These are phyloP conservation scores for Globisporangium barbulae DNA, from an alignment of 352 stramenopile genomes.

Conservation along the genomic window DNA sequence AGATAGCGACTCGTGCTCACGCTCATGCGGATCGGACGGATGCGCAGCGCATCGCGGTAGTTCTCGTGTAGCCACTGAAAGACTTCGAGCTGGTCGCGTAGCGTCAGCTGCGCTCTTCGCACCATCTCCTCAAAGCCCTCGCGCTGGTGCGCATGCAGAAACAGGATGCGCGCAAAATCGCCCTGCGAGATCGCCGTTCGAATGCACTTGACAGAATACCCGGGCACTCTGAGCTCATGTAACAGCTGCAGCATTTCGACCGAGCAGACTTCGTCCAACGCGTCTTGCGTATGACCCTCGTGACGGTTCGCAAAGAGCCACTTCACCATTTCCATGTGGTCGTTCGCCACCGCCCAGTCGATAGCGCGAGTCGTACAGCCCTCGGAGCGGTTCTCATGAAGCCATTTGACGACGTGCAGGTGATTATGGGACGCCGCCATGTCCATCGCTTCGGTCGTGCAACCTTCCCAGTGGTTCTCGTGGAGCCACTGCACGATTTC, in stretches of 20 bases:
- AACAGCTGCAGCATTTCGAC: slow-evolving; percentile 11
- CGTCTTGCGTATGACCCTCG: slow-evolving; percentile 13
- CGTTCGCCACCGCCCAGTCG: slow-evolving; percentile 16
- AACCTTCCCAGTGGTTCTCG: slow-evolving; percentile 4
- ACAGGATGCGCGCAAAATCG: slow-evolving; percentile 9
- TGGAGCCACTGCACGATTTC: slow-evolving; percentile 9
- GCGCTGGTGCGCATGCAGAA: slow-evolving; percentile 1
- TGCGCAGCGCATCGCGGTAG: neutral
- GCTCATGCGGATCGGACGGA: neutral
- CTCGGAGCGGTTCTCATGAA: slow-evolving; percentile 15
- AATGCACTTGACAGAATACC: slow-evolving; percentile 3
- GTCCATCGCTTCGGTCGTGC: slow-evolving; percentile 7
- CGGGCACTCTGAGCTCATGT: neutral
- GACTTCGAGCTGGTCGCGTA: slow-evolving; percentile 4
- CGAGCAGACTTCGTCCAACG: slow-evolving; percentile 11
- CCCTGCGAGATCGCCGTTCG: neutral
- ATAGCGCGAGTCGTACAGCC: slow-evolving; percentile 19
- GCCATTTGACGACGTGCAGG: slow-evolving; percentile 8
- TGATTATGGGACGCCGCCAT: slow-evolving; percentile 3
- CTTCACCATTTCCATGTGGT: slow-evolving; percentile 5
- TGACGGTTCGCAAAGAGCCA: slow-evolving; percentile 11
- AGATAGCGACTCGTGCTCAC: slow-evolving; percentile 1
- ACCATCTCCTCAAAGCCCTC: neutral
- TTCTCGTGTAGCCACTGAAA: slow-evolving; percentile 12
- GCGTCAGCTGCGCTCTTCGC: neutral